Base-by-base conservation (phyloP, 495 filamentous ascomycete genomes). In the Recurvomyces mirabilis region DNA sequence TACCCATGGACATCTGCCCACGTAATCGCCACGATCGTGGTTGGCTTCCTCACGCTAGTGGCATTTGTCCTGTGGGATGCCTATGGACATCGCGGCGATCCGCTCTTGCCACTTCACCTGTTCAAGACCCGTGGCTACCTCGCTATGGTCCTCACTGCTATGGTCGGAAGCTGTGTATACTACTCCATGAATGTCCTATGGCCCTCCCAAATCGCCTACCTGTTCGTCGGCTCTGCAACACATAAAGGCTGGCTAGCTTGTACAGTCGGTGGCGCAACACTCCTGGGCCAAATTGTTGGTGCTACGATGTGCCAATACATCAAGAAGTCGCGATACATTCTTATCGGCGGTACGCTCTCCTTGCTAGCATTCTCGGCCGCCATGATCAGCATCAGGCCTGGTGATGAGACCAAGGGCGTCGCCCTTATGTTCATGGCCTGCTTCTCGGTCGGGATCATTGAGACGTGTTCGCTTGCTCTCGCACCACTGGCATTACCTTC, bases 21-120 rank as follows among this genome's bases (percentile, higher is more conserved):
- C 25, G 66, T 68, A 17, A 57, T 75, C 24, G 60, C 57, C n/a
- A 57, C 61, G 11, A 57, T 73, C 23, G 52, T 70, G 1, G 51
- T 73, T 26, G 68, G 70, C 5, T 56, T 54, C 14, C 46, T 62
- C 12, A 56, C 62, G 1, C 54, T 73, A n/a, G 47, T 68, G 19
- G 59, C 46, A 3, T 69, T 71, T 40, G 63, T 59, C 10, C 20
- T 69, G 11, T 71, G 69, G 39, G 58, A 58, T 45, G 33, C 29
- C 18, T 61, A 52, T 34, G 25, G 56, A 34, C 49, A 54, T 41
- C 53, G 53, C 18, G 56, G 54, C 19, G 49, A 58, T 34, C 46
- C 59, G 4, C 47, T 66, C 5, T 46, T 66, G 38, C 62, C 62
- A 9, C 49, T 54, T 5, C 51, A 54, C 17, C 52, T 64, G 15